Percentiles rank a stretch among this genome's conserved stretches.
phyloP scores from a whole-genome alignment of 78 protist species.

The Emiliania huxleyi region DNA sequence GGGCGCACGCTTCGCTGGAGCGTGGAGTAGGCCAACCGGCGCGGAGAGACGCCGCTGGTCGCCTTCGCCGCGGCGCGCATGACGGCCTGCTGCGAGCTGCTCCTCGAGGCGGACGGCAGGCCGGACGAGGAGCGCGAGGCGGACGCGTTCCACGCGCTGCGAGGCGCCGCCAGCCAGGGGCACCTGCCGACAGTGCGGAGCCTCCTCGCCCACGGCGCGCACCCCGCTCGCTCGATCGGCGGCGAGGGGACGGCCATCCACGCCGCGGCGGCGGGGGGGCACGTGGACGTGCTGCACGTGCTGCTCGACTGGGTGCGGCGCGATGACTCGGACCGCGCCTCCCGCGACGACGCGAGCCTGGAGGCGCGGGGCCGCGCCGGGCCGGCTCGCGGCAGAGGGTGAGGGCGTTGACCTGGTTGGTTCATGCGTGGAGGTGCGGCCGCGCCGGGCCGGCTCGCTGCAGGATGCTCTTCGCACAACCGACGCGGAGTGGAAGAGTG shows the following conservation, averaged over 20 bases:
- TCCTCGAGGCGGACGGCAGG: background rate
- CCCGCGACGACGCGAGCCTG: too few species aligned
- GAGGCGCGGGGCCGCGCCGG: too few species aligned
- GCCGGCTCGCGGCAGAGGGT: too few species aligned
- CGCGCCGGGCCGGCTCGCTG: background rate
- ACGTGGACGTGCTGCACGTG: background rate
- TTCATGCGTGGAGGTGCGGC: too few species aligned
- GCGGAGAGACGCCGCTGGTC: background rate
- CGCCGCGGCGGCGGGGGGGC: background rate
- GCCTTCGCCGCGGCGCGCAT: background rate
- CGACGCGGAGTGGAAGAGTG: background rate
- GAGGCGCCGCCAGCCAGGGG: background rate
- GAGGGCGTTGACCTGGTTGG: too few species aligned
- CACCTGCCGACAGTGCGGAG: background rate
- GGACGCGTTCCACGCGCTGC: too few species aligned
- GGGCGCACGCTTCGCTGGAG: too few species aligned
- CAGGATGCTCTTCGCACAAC: background rate
- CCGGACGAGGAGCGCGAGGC: too few species aligned
- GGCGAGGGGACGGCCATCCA: background rate
- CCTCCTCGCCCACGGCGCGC: background rate
- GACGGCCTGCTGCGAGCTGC: background rate
- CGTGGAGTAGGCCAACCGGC: too few species aligned
- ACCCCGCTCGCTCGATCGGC: background rate
- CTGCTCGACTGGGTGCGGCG: background rate
- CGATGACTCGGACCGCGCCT: background rate